Evolutionary conservation across 768 basidiomycete species (phyloP).

Genomic region (Hypholoma fasciculare): DNA sequence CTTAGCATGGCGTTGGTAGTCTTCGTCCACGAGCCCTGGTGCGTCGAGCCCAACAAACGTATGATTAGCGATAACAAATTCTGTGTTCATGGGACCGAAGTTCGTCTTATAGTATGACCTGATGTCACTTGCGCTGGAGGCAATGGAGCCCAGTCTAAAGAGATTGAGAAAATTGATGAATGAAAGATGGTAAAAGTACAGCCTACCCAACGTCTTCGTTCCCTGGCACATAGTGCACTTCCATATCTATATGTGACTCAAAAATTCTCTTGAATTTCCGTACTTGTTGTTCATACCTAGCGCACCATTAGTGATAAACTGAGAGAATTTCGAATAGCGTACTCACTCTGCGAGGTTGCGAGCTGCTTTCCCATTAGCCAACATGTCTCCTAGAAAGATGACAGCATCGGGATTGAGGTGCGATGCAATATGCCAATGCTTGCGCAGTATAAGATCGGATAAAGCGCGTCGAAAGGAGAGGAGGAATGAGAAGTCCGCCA

Average conservation of each 20-base stretch:
- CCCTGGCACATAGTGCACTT: conserved; percentile 68
- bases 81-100: conserved; percentile 72
- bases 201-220: conserved; percentile 77
- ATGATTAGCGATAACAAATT: conserved; percentile 65
- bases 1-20: conserved; percentile 61
- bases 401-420: conserved; percentile 60
- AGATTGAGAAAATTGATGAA: background rate
- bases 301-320: background rate
- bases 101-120: conserved; percentile 56
- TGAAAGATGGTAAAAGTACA: background rate
- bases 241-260: conserved; percentile 33
- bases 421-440: conserved; percentile 67
- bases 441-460: conserved; percentile 61
- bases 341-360: conserved; percentile 45
- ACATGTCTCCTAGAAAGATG: conserved; percentile 79
- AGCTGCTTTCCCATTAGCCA: conserved; percentile 61
- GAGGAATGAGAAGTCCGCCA: conserved; percentile 32
- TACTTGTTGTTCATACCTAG: conserved; percentile 62
- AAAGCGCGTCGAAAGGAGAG: conserved; percentile 40
- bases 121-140: conserved; percentile 50
- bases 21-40: conserved; percentile 81
- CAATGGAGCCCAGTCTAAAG: conserved; percentile 54
- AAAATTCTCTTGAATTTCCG: conserved; percentile 67
- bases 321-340: background rate
- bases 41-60: conserved; percentile 74